Base-by-base conservation (phyloP, 2,329 filamentous ascomycete species). In the Penicillium capsulatum region DNA sequence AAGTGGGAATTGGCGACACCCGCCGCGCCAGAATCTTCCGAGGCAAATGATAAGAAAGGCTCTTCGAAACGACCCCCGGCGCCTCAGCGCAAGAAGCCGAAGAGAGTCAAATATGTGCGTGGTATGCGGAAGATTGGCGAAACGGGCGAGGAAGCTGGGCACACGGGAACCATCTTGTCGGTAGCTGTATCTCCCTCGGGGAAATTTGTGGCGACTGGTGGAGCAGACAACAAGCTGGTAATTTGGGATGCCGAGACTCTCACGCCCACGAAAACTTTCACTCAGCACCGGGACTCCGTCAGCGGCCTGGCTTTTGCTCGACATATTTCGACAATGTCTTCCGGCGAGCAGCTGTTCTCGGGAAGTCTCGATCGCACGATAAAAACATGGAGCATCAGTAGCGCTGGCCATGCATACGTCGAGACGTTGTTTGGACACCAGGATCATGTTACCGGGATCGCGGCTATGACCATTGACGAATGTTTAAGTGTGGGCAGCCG, bases 381-480 rank as follows among this genome's bases (percentile, higher is more conserved):
- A 60, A 97, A 97, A 66, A 84, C 94, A 20, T 98, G 91, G 88
- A 91, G 84, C 51, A 72, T 96, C 30, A 70, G 67, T 24, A 55
- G 63, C 4, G 85, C 95, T 54, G 89, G 94, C 62, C 75, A 95
- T 46, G 88, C 91, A 31, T 98, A 97, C 59, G 80, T 96, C 19
- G 92, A 98, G 66, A 97, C 91, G 0, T 74, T 98, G 0, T 97
- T 96, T 60, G 92, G 92, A 31, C 92, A 98, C 67, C 91, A 96
- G 61, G 91, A 97, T 61, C 77, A 86, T 49, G 85, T 97, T 4
- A 75, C 91, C 26, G 86, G 89, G 58, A 79, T 98, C 38, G 85
- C 86, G 48, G 84, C 87, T 15, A 75, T 94, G 47, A 82, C 84
- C 2, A 81, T 89, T 53, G 92, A 97, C 65, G 83, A 88, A 34